Evolutionary conservation across 1,139 yeast species (phyloP).

Genomic region (Debaryomyces sp.): DNA sequence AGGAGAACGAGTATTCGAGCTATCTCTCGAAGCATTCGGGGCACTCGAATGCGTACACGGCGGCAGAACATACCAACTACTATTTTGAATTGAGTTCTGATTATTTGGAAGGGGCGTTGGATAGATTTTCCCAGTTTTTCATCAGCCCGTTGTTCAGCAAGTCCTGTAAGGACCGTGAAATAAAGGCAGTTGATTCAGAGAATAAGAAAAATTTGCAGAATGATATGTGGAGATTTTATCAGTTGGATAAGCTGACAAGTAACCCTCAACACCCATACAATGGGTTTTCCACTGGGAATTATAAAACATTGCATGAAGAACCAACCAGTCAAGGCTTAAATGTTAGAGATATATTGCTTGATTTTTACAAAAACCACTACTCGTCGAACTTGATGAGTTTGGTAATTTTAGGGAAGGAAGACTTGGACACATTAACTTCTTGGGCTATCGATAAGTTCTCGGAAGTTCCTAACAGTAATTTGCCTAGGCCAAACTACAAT

Average conservation of each 20-base stretch:
- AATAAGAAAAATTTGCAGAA: constrained; percentile 91
- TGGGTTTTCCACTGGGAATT: constrained; percentile 78
- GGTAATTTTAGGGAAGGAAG: constrained; percentile 81
- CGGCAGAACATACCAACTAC: constrained; percentile 88
- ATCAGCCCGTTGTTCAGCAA: constrained; percentile 80
- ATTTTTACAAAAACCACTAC: constrained; percentile 63
- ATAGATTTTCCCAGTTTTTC: constrained; percentile 91
- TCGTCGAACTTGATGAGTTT: constrained; percentile 85
- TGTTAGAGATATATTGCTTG: constrained; percentile 66
- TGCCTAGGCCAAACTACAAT: constrained; percentile 52
- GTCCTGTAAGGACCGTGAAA: constrained; percentile 86
- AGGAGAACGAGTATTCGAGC: constrained; percentile 84
- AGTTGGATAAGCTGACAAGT: constrained; percentile 74
- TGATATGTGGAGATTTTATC: constrained; percentile 87
- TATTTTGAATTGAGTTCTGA: constrained; percentile 82
- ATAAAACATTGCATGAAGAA: constrained; percentile 57
- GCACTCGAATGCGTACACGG: constrained; percentile 80
- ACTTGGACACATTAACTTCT: constrained; percentile 64
- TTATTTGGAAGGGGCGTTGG: constrained; percentile 82
- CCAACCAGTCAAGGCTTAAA: constrained; percentile 54
- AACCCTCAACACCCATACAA: constrained; percentile 74
- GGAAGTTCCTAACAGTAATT: constrained; percentile 57
- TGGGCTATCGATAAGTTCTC: constrained; percentile 77
- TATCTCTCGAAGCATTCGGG: constrained; percentile 74
- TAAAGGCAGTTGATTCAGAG: constrained; percentile 94